Base-by-base conservation (phyloP, 176 grass and related monocot genomes). In the Musa schizocarpa region DNA sequence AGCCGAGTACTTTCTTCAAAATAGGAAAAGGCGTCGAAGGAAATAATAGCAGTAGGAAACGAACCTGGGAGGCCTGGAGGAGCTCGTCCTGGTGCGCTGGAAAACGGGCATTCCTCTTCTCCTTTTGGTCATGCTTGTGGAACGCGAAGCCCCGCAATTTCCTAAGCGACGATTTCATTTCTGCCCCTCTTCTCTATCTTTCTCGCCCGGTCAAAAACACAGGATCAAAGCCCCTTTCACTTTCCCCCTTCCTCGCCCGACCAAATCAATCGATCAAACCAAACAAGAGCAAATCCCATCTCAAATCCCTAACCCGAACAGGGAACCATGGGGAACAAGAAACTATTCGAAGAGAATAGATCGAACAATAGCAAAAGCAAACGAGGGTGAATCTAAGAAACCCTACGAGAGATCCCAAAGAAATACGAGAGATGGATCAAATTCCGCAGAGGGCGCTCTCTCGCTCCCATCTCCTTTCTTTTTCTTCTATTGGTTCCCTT, bases 101-200 rank as follows among this genome's bases (percentile, higher is more conserved):
- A 29, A 79, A 75, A 51, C 74, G 78, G 20, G 27, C 69, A 14
- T 77, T 77, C 74, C 81, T 86, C 81, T 84, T 89, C 79, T 61
- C 59, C 74, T 86, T 82, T 77, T 57, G 72, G 50, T 77, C 74
- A 67, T 83, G 63, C 54, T 70, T 81, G 52, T 82, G 77, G 24
- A 87, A 65, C 68, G 80, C 73, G 72, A 99, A 81, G n/a, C 75
- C 88, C 77, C 86, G 86, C 50, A 99, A 79, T 82, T 83, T 91
- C 79, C 90, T 87, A 54, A 99, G 72, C 74, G 90, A 91, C 53
- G 95, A 94, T 73, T 99, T 99, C 95, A 99, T 99, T 78, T 48
- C 74, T 48, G 56, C 50, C 16, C 71, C 19, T 34, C 71, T n/a
- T 0, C 34, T 52, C 34, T 43, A 43, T 43, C 34, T 43, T 43